Evolutionary conservation across 192 early-diverging fungal species (phyloP).

Genomic region (Backusella psychrophila): DNA sequence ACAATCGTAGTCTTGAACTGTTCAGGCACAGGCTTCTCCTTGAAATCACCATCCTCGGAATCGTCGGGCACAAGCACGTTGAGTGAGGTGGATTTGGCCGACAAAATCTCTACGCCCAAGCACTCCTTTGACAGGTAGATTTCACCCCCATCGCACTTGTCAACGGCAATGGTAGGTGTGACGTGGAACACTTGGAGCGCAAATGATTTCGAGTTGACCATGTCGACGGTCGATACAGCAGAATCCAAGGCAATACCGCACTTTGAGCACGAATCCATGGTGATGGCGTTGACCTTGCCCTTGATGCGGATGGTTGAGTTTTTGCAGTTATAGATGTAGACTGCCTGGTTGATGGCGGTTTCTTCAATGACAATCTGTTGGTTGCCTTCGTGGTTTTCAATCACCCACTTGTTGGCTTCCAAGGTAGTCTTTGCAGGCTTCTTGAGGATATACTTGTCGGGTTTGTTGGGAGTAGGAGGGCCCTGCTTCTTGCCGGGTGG

Average conservation of each 20-base stretch:
- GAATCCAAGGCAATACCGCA: slow-evolving; percentile 80
- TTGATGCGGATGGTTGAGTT: slow-evolving; percentile 88
- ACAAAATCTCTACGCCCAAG: slow-evolving; percentile 80
- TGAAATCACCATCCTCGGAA: slow-evolving; percentile 67
- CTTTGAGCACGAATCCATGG: slow-evolving; percentile 89
- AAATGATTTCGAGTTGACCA: slow-evolving; percentile 88
- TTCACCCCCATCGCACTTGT: slow-evolving; percentile 92
- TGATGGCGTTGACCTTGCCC: slow-evolving; percentile 91
- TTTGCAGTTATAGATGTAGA: slow-evolving; percentile 94
- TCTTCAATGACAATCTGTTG: slow-evolving; percentile 75
- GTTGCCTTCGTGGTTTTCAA: slow-evolving; percentile 85
- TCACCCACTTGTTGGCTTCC: slow-evolving; percentile 91
- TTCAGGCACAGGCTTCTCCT: slow-evolving; percentile 88
- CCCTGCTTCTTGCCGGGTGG: slow-evolving; percentile 38
- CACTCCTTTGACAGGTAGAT: slow-evolving; percentile 84
- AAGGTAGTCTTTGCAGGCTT: slow-evolving; percentile 77
- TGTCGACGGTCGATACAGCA: slow-evolving; percentile 81
- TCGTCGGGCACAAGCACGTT: slow-evolving; percentile 85
- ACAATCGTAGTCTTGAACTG: slow-evolving; percentile 89
- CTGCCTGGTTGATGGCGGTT: slow-evolving; percentile 80
- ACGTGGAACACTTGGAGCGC: slow-evolving; percentile 83
- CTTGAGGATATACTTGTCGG: slow-evolving; percentile 57
- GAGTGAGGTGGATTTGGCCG: slow-evolving; percentile 90
- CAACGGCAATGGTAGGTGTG: slow-evolving; percentile 83
- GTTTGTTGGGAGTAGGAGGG: slow-evolving; percentile 54